These are phyloP conservation scores for Linum tenue DNA, from an alignment of 345 rosid genomes.

Conservation along the genomic window DNA sequence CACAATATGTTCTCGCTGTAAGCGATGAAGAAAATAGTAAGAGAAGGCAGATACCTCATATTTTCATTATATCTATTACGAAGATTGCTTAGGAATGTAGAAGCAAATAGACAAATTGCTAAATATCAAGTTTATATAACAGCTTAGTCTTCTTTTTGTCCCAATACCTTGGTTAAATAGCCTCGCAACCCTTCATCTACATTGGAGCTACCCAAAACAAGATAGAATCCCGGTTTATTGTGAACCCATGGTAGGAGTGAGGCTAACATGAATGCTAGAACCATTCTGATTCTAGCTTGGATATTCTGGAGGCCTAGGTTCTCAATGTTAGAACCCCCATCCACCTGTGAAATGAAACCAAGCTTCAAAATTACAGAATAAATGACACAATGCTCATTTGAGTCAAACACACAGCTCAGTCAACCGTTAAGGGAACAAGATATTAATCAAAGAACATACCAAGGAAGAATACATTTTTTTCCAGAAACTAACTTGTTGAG, in stretches of 20 bases:
- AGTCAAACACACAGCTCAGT: no score
- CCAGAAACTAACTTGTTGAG: no score
- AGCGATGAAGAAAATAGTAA: neutral
- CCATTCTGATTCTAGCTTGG: conserved; percentile 98
- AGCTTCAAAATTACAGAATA: neutral
- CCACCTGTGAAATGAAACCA: conserved; percentile 40
- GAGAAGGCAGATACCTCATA: neutral
- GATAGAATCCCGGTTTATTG: conserved; percentile 77
- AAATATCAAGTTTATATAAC: neutral
- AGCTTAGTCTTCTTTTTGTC: neutral
- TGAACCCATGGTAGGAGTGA: conserved; percentile 97
- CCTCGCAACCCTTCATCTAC: conserved; percentile 95
- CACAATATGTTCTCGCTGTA: neutral
- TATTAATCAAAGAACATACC: neutral
- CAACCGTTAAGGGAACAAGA: neutral
- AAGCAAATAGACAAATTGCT: neutral
- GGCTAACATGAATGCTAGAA: conserved; percentile 80
- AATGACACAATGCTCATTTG: neutral
- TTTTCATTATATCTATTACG: no score
- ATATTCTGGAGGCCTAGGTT: conserved; percentile 84
- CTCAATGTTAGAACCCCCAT: conserved; percentile 88
- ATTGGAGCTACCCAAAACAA: conserved; percentile 90
- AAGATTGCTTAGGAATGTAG: neutral
- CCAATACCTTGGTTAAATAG: conserved; percentile 75
- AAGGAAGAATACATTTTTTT: no score